Base-by-base conservation (phyloP, 805 yeast species). In the Yarrowia phangngaensis region DNA sequence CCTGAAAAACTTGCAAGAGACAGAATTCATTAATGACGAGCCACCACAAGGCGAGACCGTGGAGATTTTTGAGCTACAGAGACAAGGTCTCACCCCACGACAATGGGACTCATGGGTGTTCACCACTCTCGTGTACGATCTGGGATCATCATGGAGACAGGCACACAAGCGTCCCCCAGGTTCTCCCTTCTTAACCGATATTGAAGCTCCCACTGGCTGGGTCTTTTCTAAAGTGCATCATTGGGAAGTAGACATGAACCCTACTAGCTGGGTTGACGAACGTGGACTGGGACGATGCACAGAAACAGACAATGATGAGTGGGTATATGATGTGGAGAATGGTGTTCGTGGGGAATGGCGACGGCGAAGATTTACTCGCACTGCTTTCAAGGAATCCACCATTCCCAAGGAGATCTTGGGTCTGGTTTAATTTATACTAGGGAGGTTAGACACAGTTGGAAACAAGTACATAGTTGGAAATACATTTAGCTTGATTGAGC, bases 21-120 rank as follows among this genome's bases (percentile, higher is more conserved):
- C 14, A 20, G 35, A 41, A 35, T 41, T 41, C 13, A 41, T 41
- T 15, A 41, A 41, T 22, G 48, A 41, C 13, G 48, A 41, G 13
- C 48, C 48, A n/a, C 48, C 48, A 7, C 48, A 41, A 28, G 35
- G 34, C 3, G 48, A 41, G 15, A 23, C 29, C 4, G 88, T 85
- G 6, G 94, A 88, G 59, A 69, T 89, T 1, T 89, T 72, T 61
- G 95, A 88, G 62, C 70, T 88, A 17, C 84, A 84, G 60, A 70
- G 73, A 33, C 82, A 74, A 55, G 83, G 83, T 28, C 64, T 78
- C 19, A 72, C 82, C 2, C 75, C 79, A 0, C 67, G 72, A 6
- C 71, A 71, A 20, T 88, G 90, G 84, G 70, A 73, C 28, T 75
- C 79, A 20, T 76, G 76, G 59, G 61, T 74, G 16, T 84, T 72